A percentile compares a stretch with the other conserved stretches of the same genome.
These are phyloP conservation scores for Leptographium procerum DNA, from an alignment of 2,329 filamentous ascomycete species.

Conservation along the genomic window DNA sequence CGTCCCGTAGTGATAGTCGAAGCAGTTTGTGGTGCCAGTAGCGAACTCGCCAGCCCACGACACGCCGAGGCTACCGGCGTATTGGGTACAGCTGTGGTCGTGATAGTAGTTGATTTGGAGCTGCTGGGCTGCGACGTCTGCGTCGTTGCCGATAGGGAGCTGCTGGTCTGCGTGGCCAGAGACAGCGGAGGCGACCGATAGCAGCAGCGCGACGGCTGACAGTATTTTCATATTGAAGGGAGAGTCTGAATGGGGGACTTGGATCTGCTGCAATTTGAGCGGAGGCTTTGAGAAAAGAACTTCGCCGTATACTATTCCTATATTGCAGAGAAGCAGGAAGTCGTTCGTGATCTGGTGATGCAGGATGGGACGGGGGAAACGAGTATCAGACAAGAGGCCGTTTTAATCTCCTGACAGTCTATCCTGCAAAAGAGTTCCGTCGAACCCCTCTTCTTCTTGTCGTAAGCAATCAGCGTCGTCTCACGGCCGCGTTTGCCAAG, in stretches of 20 bases:
- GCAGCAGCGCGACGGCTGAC: neutral
- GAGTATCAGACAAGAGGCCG: too few species aligned
- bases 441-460: neutral
- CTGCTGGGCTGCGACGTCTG: neutral
- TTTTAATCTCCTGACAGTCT: neutral
- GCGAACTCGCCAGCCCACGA: neutral
- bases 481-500: neutral
- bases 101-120: conserved; percentile 1
- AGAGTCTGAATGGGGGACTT: neutral
- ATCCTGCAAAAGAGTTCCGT: neutral
- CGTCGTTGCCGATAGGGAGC: neutral
- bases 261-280: too few species aligned
- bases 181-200: neutral
- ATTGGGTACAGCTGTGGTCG: neutral
- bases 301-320: too few species aligned
- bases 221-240: neutral
- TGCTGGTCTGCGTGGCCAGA: neutral
- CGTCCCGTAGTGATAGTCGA: neutral
- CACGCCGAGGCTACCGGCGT: neutral
- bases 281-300: too few species aligned
- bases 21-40: neutral
- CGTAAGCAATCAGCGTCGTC: neutral
- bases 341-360: too few species aligned
- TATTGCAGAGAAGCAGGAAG: too few species aligned
- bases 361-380: too few species aligned